These are phyloP conservation scores for Amoebophrya sp. DNA, from an alignment of 169 alveolate genomes.

Conservation along the genomic window DNA sequence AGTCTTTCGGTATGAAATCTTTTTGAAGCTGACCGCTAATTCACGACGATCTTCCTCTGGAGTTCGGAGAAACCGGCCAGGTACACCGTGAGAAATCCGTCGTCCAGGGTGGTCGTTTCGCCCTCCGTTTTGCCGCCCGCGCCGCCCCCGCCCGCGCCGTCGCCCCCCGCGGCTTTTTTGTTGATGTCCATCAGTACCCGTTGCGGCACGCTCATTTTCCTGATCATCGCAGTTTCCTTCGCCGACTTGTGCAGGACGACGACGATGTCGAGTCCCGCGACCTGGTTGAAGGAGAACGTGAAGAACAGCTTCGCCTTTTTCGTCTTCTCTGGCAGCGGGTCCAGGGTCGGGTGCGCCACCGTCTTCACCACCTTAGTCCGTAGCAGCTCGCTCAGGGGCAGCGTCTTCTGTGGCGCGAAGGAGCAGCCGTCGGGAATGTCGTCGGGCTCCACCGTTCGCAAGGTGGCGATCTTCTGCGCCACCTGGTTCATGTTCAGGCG, in stretches of 20 bases:
- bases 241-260: neutral
- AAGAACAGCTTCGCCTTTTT: neutral
- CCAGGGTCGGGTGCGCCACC: neutral
- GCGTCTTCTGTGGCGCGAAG: neutral
- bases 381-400: neutral
- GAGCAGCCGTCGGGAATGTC: neutral
- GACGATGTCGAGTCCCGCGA: neutral
- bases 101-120: neutral
- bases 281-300: neutral
- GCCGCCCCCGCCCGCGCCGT: neutral
- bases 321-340: neutral
- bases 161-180: neutral
- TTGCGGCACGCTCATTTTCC: neutral
- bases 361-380: neutral
- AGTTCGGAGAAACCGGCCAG: neutral
- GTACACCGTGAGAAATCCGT: neutral
- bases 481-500: neutral
- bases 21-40: no score
- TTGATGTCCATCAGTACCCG: neutral
- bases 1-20: no score
- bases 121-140: neutral
- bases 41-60: neutral
- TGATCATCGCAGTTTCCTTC: neutral
- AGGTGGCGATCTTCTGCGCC: neutral
- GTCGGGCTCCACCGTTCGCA: neutral